Conservation (phyloP, 2,329 filamentous ascomycete species). For the Alternaria viburni region DNA sequence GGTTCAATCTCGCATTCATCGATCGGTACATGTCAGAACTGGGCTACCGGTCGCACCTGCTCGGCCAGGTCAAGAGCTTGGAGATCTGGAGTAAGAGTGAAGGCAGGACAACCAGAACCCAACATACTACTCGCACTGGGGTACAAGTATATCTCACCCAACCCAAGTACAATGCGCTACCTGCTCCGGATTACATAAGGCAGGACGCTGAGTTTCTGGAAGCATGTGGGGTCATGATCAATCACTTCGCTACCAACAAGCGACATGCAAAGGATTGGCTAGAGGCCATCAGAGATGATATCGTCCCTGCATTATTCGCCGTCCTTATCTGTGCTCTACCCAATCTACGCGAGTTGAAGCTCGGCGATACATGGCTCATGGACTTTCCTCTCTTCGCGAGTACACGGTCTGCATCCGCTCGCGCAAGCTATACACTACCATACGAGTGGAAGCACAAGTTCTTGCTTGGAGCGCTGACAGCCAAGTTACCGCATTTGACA, state of each 20-base stretch:
- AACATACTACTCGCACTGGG: neutral
- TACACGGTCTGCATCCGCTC: neutral
- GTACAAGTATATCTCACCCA: neutral
- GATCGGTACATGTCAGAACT: constrained; percentile 21
- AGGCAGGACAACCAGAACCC: neutral
- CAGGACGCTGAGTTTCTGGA: neutral
- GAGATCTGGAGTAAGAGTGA: constrained; percentile 24
- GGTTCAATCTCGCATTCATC: constrained; percentile 21
- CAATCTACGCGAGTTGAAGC: constrained; percentile 14
- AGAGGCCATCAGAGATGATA: constrained; percentile 3
- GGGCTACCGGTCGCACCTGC: constrained; percentile 1
- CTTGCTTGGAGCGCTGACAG: neutral
- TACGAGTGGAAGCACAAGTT: constrained; percentile 2
- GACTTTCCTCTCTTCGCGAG: constrained; percentile 20
- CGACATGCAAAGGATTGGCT: constrained; percentile 1
- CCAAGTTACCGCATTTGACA: neutral
- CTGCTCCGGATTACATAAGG: neutral
- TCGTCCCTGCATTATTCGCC: constrained; percentile 14
- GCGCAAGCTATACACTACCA: neutral
- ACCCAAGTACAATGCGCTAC: neutral
- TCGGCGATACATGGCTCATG: constrained; percentile 20
- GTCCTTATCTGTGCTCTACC: constrained; percentile 14
- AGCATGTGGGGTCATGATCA: constrained; percentile 4
- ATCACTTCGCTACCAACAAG: neutral
- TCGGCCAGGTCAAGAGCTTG: constrained; percentile 10